Evolutionary conservation across 257 asterid genomes (phyloP).

Genomic region (Solanum megistacrolobum): DNA sequence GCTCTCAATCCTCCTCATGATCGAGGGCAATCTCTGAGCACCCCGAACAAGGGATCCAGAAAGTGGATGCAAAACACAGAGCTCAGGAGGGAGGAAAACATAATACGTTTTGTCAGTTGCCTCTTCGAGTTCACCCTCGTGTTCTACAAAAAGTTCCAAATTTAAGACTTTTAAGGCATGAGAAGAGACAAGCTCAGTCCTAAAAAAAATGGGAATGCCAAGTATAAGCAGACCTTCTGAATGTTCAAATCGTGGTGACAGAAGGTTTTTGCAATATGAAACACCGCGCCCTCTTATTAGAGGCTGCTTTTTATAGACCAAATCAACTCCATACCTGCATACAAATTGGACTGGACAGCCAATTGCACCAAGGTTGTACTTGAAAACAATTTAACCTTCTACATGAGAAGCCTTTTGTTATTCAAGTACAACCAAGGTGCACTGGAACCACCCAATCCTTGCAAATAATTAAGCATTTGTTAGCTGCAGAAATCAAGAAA

Average conservation of each 20-base stretch:
- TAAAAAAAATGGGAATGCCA: neutral
- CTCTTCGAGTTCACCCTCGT: constrained; percentile 61
- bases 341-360: constrained; percentile 17
- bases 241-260: constrained; percentile 91
- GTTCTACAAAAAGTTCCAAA: constrained; percentile 26
- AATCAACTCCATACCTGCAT: constrained; percentile 83
- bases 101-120: constrained; percentile 78
- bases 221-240: constrained; percentile 49
- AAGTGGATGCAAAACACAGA: constrained; percentile 91
- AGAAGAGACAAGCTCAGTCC: constrained; percentile 7
- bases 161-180: neutral
- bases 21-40: constrained; percentile 95
- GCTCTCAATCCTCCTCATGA: constrained; percentile 92
- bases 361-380: constrained; percentile 26
- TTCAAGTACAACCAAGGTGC: constrained; percentile 20
- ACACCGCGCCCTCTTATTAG: constrained; percentile 95
- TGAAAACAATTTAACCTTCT: constrained; percentile 16
- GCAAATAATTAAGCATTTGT: constrained; percentile 10
- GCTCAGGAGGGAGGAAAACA: constrained; percentile 97
- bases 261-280: constrained; percentile 94
- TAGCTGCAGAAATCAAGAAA: constrained; percentile 4
- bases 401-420: constrained; percentile 8
- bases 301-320: constrained; percentile 73
- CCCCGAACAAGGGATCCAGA: constrained; percentile 90
- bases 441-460: constrained; percentile 18